Evolutionary conservation across 2,329 filamentous ascomycete genomes (phyloP).

Genomic region (Nothophaeocryptopus gaeumannii): DNA sequence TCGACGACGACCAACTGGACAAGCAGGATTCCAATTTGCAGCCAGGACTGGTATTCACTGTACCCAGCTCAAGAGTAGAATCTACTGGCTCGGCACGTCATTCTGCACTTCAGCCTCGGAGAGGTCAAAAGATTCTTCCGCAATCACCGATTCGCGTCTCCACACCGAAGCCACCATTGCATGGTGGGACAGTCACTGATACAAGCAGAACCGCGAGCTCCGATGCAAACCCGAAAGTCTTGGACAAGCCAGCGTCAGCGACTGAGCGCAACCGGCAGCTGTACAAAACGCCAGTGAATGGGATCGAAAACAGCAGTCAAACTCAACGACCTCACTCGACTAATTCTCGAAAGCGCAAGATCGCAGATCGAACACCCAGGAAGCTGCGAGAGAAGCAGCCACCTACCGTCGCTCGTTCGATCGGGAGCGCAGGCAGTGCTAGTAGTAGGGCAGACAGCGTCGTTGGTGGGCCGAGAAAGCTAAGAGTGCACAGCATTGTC

Average conservation of each 20-base stretch:
- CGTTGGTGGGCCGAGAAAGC: conserved; percentile 16
- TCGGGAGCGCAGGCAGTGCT: not conserved
- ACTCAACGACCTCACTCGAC: too few species aligned
- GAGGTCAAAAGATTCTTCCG: not conserved
- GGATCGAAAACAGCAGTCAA: not conserved
- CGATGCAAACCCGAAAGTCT: not conserved
- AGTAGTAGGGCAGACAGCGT: conserved; percentile 14
- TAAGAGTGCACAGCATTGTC: conserved; percentile 16
- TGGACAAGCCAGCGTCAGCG: not conserved
- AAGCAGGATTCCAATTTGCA: too few species aligned
- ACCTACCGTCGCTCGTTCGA: not conserved
- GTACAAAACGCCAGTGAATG: too few species aligned
- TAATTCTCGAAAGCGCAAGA: conserved; percentile 13
- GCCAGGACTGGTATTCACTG: too few species aligned
- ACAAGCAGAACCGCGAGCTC: too few species aligned
- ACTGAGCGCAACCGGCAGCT: too few species aligned
- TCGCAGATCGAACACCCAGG: conserved; percentile 11
- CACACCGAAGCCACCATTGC: not conserved
- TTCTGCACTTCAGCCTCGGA: not conserved
- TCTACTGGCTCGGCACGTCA: not conserved
- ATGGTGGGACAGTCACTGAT: not conserved
- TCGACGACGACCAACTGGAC: too few species aligned
- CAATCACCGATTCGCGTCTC: not conserved
- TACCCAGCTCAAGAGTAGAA: not conserved
- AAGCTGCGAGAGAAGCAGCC: conserved; percentile 10